phyloP scores from a whole-genome alignment of 805 yeast genomes.

The Kodamaea hsintzibuensis region DNA sequence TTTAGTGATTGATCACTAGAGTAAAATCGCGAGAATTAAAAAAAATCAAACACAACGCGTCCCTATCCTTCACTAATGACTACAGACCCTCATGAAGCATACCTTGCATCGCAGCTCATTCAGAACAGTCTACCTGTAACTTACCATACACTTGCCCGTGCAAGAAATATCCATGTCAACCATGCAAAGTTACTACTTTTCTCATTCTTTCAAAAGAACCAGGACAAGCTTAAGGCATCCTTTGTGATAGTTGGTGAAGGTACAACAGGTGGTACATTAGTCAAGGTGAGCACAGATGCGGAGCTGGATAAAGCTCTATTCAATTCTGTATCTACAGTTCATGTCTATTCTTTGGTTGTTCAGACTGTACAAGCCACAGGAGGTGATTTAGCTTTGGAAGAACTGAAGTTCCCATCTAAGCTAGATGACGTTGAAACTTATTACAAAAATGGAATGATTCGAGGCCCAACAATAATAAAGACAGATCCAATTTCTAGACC shows the following conservation, averaged over 20 bases:
- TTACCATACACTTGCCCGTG: constrained; percentile 44
- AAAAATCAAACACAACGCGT: neutral
- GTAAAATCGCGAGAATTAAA: no score
- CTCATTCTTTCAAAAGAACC: constrained; percentile 38
- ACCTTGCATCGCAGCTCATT: constrained; percentile 28
- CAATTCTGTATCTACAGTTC: constrained; percentile 32
- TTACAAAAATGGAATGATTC: constrained; percentile 31
- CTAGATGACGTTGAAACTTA: constrained; percentile 18
- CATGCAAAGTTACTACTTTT: constrained; percentile 42
- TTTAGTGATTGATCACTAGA: no score
- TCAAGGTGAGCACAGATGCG: constrained; percentile 25
- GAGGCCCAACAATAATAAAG: constrained; percentile 27
- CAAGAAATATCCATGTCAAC: constrained; percentile 35
- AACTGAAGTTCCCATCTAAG: constrained; percentile 16
- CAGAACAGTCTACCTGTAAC: constrained; percentile 32
- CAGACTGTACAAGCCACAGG: constrained; percentile 10
- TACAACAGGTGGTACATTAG: constrained; percentile 13
- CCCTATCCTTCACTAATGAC: constrained; percentile 1
- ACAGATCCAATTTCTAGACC: neutral
- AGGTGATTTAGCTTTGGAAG: constrained; percentile 21
- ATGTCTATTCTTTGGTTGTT: constrained; percentile 38
- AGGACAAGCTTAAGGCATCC: constrained; percentile 36
- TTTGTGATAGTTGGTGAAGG: constrained; percentile 42
- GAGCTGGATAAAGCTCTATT: constrained; percentile 18
- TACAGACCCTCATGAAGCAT: constrained; percentile 24